Conservation (phyloP, 305 asterid genomes). For the Withania somnifera region DNA sequence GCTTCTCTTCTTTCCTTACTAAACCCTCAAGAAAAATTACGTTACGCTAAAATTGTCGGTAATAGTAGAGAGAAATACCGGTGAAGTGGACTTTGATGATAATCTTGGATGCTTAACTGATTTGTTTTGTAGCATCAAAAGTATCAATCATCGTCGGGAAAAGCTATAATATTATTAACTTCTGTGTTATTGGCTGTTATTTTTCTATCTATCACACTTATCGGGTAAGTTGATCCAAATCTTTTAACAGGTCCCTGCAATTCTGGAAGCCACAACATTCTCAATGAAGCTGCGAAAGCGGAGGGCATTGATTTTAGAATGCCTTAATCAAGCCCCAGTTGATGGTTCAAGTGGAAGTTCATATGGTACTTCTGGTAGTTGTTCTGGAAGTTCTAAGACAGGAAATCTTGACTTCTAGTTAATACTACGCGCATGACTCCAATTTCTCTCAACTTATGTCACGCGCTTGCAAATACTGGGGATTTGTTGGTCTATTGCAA, state of each 20-base stretch:
- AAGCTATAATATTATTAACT: background rate
- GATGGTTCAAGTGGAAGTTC: conserved; percentile 85
- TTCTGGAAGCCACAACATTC: conserved; percentile 68
- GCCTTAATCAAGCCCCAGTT: conserved; percentile 89
- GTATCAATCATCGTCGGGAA: background rate
- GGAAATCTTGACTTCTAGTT: conserved; percentile 69
- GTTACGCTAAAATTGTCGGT: background rate
- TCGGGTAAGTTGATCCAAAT: background rate
- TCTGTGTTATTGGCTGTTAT: background rate
- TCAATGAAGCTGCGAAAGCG: conserved; percentile 75
- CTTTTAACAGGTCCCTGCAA: conserved; percentile 56
- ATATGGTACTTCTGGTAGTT: conserved; percentile 58
- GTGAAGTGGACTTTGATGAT: background rate
- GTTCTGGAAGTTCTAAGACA: conserved; percentile 61
- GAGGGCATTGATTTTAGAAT: conserved; percentile 51
- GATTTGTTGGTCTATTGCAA: background rate
- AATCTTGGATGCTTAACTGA: background rate
- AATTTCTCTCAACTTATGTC: conserved; percentile 5
- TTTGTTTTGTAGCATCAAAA: background rate
- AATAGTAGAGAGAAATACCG: background rate
- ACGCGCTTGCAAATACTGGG: background rate
- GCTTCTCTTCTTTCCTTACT: background rate
- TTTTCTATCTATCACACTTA: background rate
- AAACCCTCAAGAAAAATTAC: background rate
- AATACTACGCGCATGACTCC: background rate